Evolutionary conservation across 371 early-diverging fungal species (phyloP), one percentile per base, ranked within the genome.

Genomic region (Haplosporangium sp.): DNA sequence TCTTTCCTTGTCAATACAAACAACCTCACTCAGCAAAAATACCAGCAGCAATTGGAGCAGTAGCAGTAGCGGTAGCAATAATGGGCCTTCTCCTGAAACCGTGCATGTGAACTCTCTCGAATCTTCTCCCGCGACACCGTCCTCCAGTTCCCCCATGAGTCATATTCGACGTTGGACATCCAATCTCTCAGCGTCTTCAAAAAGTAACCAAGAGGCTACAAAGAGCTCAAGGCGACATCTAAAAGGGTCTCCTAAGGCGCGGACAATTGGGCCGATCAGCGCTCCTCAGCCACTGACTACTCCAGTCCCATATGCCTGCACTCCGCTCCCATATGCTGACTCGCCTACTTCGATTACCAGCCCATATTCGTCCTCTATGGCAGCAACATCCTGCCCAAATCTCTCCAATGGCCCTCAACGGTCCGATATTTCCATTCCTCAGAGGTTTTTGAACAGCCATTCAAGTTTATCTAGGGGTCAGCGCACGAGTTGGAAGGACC

Each of bases 81-180:
- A 38, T 46, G 5, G 18, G 1, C 52, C 23, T 21, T 38, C 14
- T 52, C 59, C 38, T 5, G 50, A 56, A 43, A 38, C 18, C 53
- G 54, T 40, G 14, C 18, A 50, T 23, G 37, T 43, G 48, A 71
- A 41, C 42, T 42, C 60, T 6, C 6, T 56, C 5, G 47, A 56
- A 20, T 42, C 61, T 0, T 23, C 41, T 11, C 42, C 69, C 37
- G 23, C 41, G 41, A 46, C 54, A 41, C 45, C 74, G 0, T 48
- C 51, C n/a, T 36, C 54, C 9, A 64, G 7, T 16, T 71, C 73
- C 4, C 60, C 79, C n/a, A 72, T 79, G 53, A 64, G 60, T 40
- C 79, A 79, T 13, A 59, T 79, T 43, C 72, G 79, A 2, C 58
- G 66, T 18, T 79, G 79, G 79, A 79, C 69, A 11, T 72, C 79